A percentile compares a stretch with the other conserved stretches of the same genome.
phyloP scores from a whole-genome alignment of 2,329 filamentous ascomycete species.

The Xylariomycetidae sp. region DNA sequence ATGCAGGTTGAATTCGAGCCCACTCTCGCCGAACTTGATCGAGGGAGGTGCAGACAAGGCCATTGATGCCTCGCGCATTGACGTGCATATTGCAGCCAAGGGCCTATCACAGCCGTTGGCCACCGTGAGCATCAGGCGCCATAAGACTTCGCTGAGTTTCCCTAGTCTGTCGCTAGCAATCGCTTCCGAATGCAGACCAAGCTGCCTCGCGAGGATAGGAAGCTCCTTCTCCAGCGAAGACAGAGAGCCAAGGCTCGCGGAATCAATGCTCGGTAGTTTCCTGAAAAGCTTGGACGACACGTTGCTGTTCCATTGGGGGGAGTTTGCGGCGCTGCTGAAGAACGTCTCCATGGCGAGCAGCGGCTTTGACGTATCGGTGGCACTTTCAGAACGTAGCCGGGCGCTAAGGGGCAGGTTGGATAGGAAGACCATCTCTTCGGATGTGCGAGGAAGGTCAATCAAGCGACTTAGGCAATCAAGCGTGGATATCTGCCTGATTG shows the following conservation, averaged over 20 bases:
- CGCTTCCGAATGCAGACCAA: conserved; percentile 43
- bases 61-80: conserved; percentile 18
- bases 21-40: conserved; percentile 18
- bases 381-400: conserved; percentile 37
- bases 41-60: conserved; percentile 8
- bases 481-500: conserved; percentile 45
- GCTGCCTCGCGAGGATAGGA: conserved; percentile 50
- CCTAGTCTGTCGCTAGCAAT: conserved; percentile 44
- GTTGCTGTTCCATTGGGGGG: conserved; percentile 33
- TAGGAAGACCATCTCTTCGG: conserved; percentile 39
- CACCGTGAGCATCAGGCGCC: conserved; percentile 37
- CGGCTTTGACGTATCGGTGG: conserved; percentile 30
- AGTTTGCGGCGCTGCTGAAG: conserved; percentile 20
- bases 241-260: conserved; percentile 54
- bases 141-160: conserved; percentile 43
- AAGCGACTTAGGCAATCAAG: conserved; percentile 29
- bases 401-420: conserved; percentile 38
- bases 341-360: conserved; percentile 45
- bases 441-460: conserved; percentile 15
- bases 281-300: conserved; percentile 48
- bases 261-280: conserved; percentile 44
- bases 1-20: conserved; percentile 19
- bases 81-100: conserved; percentile 22
- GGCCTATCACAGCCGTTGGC: conserved; percentile 33
- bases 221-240: conserved; percentile 60